Conservation (phyloP, 305 asterid genomes). For the Solanum hybrid region DNA sequence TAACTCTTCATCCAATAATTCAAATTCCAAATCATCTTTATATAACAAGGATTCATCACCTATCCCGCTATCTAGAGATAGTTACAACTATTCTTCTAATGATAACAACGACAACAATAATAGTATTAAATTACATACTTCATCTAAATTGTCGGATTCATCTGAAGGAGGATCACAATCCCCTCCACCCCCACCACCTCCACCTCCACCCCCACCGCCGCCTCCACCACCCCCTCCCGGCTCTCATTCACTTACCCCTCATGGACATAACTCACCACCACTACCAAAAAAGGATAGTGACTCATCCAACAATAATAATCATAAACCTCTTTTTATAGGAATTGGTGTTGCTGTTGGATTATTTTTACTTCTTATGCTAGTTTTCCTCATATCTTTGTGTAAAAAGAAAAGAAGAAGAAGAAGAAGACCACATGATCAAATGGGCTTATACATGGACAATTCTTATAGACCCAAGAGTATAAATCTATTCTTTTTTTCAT, state of each 20-base stretch:
- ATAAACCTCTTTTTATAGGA: slow-evolving; percentile 34
- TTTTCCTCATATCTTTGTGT: slow-evolving; percentile 26
- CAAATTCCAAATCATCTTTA: background rate
- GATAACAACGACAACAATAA: background rate
- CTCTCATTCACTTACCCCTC: slow-evolving; percentile 10
- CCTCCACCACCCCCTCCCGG: slow-evolving; percentile 23
- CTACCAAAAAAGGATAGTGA: background rate
- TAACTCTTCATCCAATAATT: slow-evolving; percentile 8
- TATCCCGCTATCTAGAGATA: background rate
- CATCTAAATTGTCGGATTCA: slow-evolving; percentile 13
- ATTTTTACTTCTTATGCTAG: slow-evolving; percentile 34
- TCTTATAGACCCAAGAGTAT: slow-evolving; percentile 25
- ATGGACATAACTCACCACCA: background rate
- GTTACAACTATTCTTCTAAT: background rate
- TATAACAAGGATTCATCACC: background rate
- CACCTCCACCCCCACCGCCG: slow-evolving; percentile 21
- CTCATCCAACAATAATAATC: slow-evolving; percentile 12
- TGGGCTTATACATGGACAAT: slow-evolving; percentile 46
- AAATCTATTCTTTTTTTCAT: background rate
- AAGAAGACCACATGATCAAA: slow-evolving; percentile 28
- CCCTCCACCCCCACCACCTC: slow-evolving; percentile 23
- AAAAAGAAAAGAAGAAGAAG: slow-evolving; percentile 37
- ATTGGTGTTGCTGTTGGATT: slow-evolving; percentile 49
- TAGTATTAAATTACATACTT: slow-evolving; percentile 20
- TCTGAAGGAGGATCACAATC: slow-evolving; percentile 8